Evolutionary conservation across 2,329 filamentous ascomycete species (phyloP), one percentile per base, ranked within the genome.

Genomic region (Nemania serpens): DNA sequence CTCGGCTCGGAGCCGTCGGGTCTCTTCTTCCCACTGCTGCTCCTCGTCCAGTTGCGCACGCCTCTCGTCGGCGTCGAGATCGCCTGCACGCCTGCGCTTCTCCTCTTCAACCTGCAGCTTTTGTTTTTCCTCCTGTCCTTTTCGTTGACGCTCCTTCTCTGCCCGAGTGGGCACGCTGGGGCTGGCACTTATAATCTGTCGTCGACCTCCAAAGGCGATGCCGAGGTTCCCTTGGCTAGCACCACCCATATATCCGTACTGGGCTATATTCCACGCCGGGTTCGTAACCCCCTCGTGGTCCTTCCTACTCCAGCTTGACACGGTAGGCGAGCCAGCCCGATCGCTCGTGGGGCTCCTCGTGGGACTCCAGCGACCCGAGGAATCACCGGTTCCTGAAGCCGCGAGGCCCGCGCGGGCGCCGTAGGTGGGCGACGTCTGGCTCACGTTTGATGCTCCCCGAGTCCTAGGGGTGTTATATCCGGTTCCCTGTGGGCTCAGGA

Each of bases 231-330:
- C 94, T 75, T 99, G 95, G 71, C 91, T 97, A 25, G 95, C 95
- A 50, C 95, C 95, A 59, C 95, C 95, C 90, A 98, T 95, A 76
- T 97, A 99, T 7, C 95, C 93, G 73, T 99, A 99, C 74, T 99
- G 95, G 59, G 93, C 90, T 69, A 98, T 98, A 74, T 98, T 99
- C 95, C 95, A 99, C 1, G 95, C 95, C 0, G 95, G 95, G 25
- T 88, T 83, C 1, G 93, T 97, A 46, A 83, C 84, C 15, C 85
- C 86, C 75, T 97, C 91, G 68, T 97, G 91, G 57, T 85, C 84
- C 75, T 85, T 91, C 74, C 87, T 96, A 76, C 91, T 96, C 95
- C 95, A 98, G 76, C 88, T 96, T 73, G 91, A 97, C 63, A 94
- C 86, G 33, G 77, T 72, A 41, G 84, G 81, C 53, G 87, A 82